Base-by-base conservation (phyloP, 2,329 filamentous ascomycete species). In the Didymella pomorum region DNA sequence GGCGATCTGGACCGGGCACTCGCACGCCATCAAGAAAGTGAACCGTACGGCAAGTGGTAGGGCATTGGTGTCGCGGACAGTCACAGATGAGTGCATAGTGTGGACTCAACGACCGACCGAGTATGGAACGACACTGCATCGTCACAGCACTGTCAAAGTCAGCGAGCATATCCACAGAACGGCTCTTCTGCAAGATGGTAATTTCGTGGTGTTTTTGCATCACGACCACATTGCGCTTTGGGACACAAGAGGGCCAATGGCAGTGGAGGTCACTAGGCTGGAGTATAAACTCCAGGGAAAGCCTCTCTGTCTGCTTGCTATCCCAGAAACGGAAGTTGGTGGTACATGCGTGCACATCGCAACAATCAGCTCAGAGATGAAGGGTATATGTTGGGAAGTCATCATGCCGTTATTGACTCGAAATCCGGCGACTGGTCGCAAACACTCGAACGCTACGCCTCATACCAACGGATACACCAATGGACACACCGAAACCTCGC, bases 1-100 rank as follows among this genome's bases (percentile, higher is more conserved):
- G 61, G 84, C 87, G 2, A 84, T 88, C 1, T 96, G 93, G 91
- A 92, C 92, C 1, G 93, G 94, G 1, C 93, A 97, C 79, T 90
- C 89, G 16, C 85, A 85, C 16, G 83, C 91, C 0, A 87, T 97
- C 61, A 89, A 90, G 70, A 96, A 96, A 72, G 91, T 97, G 59
- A 89, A 96, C 44, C 89, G 93, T 60, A 96, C 93, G 69, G 90
- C 90, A 42, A 91, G 88, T 68, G 93, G 93, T 9, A 84, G 87
- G 63, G 89, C 92, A 4, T 81, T 97, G 42, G 87, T 96, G 29
- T 96, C 93, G 7, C 85, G 92, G 50, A 96, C 93, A 0, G 83
- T 87, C 58, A 83, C 88, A 42, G 90, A 92, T 59, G 91, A 96
- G 74, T 89, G 88, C 56, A 87, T 94, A 64, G 85, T 97, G 3